Evolutionary conservation across 805 yeast genomes (phyloP), one percentile per base, ranked within the genome.

Genomic region (Spathaspora boniae): DNA sequence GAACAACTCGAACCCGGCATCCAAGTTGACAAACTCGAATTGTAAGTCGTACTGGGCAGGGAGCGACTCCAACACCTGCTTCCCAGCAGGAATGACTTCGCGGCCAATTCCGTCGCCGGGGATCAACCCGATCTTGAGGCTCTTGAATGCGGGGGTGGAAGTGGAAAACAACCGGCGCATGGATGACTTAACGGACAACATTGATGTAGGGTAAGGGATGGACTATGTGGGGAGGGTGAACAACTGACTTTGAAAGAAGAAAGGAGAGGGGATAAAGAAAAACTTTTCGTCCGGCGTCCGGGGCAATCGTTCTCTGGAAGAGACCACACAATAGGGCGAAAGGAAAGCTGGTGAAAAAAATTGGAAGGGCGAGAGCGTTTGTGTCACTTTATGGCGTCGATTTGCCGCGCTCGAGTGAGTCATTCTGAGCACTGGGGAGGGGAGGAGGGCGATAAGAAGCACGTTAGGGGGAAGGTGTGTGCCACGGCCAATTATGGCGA

Each of bases 71-170:
- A 93, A 72, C 20, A 93, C 77, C 45, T 86, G 85, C 49, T 78
- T 77, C 50, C 98, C 98, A 29, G 98, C 95, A 43, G 98, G 98
- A 42, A 93, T 89, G 31, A 93, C 98, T 66, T 93, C 98, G 54
- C 84, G 79, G 37, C 98, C 98, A 50, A 93, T 93, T 47, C 98
- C 98, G 61, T 93, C 98, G 58, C 98, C 98, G 34, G 98, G 96
- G 50, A 93, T 89, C 56, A 93, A 74, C 41, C 86, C 82, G 35
- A 67, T 67, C 46, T 64, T 67, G 43, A 67, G 52, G 33, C 54
- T 50, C 48, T 62, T 65, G 42, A 54, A 44, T 17, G 59, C 43
- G 8, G 51, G 38, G 9, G 62, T 38, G n/a, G 65, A 40, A 23
- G 64, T 49, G 22, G 68, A 54, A 37, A 63, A 60, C 12, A 51